Conservation (phyloP, 2,329 filamentous ascomycete species). For the Alternaria sp. region DNA sequence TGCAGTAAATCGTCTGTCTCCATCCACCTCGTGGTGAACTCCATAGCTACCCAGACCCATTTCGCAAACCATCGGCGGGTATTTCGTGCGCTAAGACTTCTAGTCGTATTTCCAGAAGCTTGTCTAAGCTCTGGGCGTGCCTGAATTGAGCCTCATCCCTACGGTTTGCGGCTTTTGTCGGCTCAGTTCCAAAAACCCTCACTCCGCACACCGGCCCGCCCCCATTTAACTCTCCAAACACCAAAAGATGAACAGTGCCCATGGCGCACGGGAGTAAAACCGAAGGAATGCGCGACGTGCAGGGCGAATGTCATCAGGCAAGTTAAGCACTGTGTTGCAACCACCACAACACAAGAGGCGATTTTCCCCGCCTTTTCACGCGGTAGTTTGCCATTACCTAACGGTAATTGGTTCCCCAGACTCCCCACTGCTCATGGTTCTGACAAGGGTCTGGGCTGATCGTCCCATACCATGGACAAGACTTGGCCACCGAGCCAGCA, state of each 20-base stretch:
- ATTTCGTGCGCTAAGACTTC: conserved; percentile 9
- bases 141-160: conserved; percentile 24
- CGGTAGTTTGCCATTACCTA: conserved; percentile 25
- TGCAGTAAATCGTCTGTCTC: not conserved
- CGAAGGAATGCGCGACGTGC: conserved; percentile 21
- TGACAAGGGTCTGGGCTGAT: conserved; percentile 12
- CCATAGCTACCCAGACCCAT: conserved; percentile 6
- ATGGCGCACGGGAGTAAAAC: conserved; percentile 8
- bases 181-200: conserved; percentile 12
- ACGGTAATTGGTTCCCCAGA: conserved; percentile 37
- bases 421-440: conserved; percentile 1
- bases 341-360: conserved; percentile 9
- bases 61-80: conserved; percentile 23
- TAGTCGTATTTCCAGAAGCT: conserved; percentile 24
- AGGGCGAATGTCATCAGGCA: not conserved
- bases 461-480: conserved; percentile 10
- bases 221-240: not conserved
- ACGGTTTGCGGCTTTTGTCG: conserved; percentile 27
- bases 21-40: not conserved
- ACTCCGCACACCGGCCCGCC: conserved; percentile 14
- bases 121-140: conserved; percentile 12
- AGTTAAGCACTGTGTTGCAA: conserved; percentile 6
- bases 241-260: conserved; percentile 21
- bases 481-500: conserved; percentile 5
- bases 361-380: conserved; percentile 24